A percentile compares a stretch with the other conserved stretches of the same genome.
These are phyloP conservation scores for Backusella westeae DNA, from an alignment of 192 early-diverging fungal genomes.

Conservation along the genomic window DNA sequence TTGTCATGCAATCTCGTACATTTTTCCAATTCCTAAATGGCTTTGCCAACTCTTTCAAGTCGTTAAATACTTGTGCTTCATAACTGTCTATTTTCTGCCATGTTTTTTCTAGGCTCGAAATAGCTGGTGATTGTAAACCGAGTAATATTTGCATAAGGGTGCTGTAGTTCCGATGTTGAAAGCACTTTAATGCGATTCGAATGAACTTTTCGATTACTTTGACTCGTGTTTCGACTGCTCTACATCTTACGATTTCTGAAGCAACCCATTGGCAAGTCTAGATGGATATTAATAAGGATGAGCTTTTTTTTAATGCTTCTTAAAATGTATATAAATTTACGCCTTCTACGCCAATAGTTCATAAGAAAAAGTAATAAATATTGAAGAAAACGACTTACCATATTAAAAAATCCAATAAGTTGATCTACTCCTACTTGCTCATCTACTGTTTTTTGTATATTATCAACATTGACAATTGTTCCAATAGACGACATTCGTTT, in stretches of 20 bases:
- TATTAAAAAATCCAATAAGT: slow-evolving; percentile 29
- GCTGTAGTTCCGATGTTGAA: slow-evolving; percentile 56
- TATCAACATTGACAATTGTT: background rate
- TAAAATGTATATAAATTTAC: background rate
- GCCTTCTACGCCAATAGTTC: background rate
- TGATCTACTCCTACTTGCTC: slow-evolving; percentile 15
- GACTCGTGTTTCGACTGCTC: slow-evolving; percentile 42
- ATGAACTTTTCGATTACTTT: slow-evolving; percentile 63
- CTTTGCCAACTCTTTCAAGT: slow-evolving; percentile 50
- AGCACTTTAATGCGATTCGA: slow-evolving; percentile 61
- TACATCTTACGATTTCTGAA: slow-evolving; percentile 50
- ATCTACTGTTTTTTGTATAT: slow-evolving; percentile 9
- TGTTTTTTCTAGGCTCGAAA: slow-evolving; percentile 50
- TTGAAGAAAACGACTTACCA: slow-evolving; percentile 1
- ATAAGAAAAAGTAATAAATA: background rate
- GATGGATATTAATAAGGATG: background rate
- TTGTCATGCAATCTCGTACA: slow-evolving; percentile 54
- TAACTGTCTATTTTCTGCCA: slow-evolving; percentile 49
- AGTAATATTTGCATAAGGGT: slow-evolving; percentile 59
- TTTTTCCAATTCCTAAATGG: slow-evolving; percentile 58
- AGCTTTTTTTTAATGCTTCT: background rate
- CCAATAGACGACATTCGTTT: slow-evolving; percentile 1
- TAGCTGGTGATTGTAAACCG: slow-evolving; percentile 52
- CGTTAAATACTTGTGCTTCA: slow-evolving; percentile 44
- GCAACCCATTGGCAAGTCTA: slow-evolving; percentile 56